These are phyloP conservation scores for Lepidium africanum DNA, from an alignment of 345 rosid genomes.

Conservation along the genomic window DNA sequence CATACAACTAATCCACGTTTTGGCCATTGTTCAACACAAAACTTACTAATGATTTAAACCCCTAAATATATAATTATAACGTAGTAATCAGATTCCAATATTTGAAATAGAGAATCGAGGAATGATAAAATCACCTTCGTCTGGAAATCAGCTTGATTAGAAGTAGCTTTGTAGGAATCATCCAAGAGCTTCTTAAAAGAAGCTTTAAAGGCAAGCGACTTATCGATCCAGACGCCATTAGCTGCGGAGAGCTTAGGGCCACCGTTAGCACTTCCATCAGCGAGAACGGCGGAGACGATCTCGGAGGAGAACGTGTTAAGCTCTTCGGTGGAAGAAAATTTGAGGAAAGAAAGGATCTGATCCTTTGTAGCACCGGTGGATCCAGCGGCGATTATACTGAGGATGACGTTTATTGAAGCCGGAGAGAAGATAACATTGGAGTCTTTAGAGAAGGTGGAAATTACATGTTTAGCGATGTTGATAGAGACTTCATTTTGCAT, in stretches of 20 bases:
- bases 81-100: neutral
- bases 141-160: slow-evolving; percentile 60
- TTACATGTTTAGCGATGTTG: slow-evolving; percentile 37
- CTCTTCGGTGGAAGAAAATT: slow-evolving; percentile 42
- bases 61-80: neutral
- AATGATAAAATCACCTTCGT: slow-evolving; percentile 38
- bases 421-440: slow-evolving; percentile 74
- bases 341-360: slow-evolving; percentile 78
- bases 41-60: neutral
- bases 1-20: neutral
- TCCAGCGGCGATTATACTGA: slow-evolving; percentile 66
- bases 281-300: slow-evolving; percentile 48
- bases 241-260: slow-evolving; percentile 61
- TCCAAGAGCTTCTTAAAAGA: slow-evolving; percentile 51
- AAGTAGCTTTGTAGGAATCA: slow-evolving; percentile 52
- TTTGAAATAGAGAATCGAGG: neutral
- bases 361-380: slow-evolving; percentile 53
- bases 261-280: slow-evolving; percentile 57
- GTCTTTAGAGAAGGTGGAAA: slow-evolving; percentile 38
- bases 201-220: slow-evolving; percentile 49
- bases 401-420: slow-evolving; percentile 59
- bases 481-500: slow-evolving; percentile 54
- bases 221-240: slow-evolving; percentile 67
- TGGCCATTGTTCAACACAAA: neutral
- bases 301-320: slow-evolving; percentile 54